phyloP scores from a whole-genome alignment of 345 rosid genomes.

The Aethionema arabicum region DNA sequence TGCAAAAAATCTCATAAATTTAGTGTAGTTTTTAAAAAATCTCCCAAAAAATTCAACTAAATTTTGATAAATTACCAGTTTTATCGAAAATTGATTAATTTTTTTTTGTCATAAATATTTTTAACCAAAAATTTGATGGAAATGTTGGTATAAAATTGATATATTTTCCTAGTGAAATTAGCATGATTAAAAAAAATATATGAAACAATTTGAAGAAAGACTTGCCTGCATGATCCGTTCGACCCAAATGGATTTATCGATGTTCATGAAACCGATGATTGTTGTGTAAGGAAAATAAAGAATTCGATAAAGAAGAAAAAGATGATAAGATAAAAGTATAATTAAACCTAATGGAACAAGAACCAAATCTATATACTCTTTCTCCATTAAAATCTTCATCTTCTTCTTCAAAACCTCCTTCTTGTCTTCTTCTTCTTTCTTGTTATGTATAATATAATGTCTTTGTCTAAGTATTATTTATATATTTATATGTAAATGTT shows the following conservation, averaged over 20 bases:
- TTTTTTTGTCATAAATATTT: too few species aligned
- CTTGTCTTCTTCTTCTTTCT: constrained; percentile 16
- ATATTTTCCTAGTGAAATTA: too few species aligned
- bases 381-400: constrained; percentile 44
- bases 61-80: too few species aligned
- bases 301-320: constrained; percentile 58
- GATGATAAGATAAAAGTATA: constrained; percentile 61
- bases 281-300: constrained; percentile 61
- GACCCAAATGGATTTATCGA: constrained; percentile 75
- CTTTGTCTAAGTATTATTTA: constrained; percentile 8
- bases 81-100: too few species aligned
- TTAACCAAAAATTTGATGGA: too few species aligned
- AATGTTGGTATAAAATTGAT: too few species aligned
- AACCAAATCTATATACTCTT: constrained; percentile 62
- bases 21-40: too few species aligned
- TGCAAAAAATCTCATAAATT: too few species aligned
- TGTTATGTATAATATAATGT: constrained; percentile 17
- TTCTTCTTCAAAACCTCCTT: neutral
- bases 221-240: constrained; percentile 59
- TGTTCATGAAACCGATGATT: constrained; percentile 62
- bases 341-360: constrained; percentile 62
- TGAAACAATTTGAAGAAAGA: neutral
- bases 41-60: too few species aligned
- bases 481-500: neutral
- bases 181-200: too few species aligned